Evolutionary conservation across 2,329 filamentous ascomycete genomes (phyloP), one percentile per base, ranked within the genome.

Genomic region (Stagonosporopsis vannaccii): DNA sequence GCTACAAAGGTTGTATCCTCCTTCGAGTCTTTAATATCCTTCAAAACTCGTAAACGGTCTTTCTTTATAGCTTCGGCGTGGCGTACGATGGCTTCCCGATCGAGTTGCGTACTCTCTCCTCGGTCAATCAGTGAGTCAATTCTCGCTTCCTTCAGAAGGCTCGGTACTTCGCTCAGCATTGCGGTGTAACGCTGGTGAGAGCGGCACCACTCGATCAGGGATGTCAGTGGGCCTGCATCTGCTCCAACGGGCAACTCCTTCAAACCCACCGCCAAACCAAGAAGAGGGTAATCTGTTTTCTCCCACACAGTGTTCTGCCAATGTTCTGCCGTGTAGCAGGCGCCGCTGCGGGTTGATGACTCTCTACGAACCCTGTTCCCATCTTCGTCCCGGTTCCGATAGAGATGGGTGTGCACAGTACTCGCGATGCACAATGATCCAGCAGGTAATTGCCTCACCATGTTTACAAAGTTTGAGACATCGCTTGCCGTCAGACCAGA

Each of bases 201-300:
- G 7, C 49, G 43, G 12, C 55, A 62, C 61, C 60, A 64, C 4
- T 37, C 23, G 11, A 68, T 66, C 0, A 66, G 19, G 0, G 36
- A 32, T 0, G 66, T 67, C 19, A 67, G 28, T 1, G 66, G 65
- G 0, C 66, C 65, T 1, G 65, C 64, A 41, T 68, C 63, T 0
- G 20, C 1, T 3, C 61, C 65, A 1, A 53, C 36, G 2, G 66
- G 66, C 7, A 65, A 39, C 1, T 52, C 15, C 3, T 36, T 25
- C 3, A 68, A 30, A 0, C 65, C 65, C 7, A 62, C 60, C 0
- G 60, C 39, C 2, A 68, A 57, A 1, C 47, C 64, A 1, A 67
- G 56, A 4, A 68, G 47, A 2, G 66, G 66, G 19, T 68, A 68
- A 20, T 68, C 61, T 1, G 37, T 56, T 9, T 23, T 46, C 6